Base-by-base conservation (phyloP, 768 basidiomycete genomes). In the Pleurotus tuber-regium region DNA sequence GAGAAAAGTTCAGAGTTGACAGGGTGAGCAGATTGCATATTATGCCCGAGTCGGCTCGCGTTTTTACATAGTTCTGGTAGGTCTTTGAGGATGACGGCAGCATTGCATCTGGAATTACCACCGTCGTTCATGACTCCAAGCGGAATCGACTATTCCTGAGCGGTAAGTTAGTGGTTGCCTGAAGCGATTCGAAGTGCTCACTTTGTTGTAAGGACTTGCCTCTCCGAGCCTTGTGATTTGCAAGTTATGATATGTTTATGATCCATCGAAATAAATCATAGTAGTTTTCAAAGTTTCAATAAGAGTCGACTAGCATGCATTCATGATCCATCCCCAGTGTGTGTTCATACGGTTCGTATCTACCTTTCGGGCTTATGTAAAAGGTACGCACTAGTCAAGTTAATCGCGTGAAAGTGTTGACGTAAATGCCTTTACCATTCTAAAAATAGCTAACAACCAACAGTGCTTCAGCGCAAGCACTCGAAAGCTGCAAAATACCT, bases 21-120 rank as follows among this genome's bases (percentile, higher is more conserved):
- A 84, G 79, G 74, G 84, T 82, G 61, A 9, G 61, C 35, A 18
- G 9, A 19, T n/a, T n/a, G n/a, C n/a, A n/a, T n/a, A n/a, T n/a
- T n/a, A n/a, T n/a, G n/a, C n/a, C n/a, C n/a, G n/a, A n/a, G n/a
- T n/a, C n/a, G n/a, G n/a, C n/a, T n/a, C n/a, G n/a, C 5, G 28
- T 36, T 40, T 10, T 58, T 33, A 44, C 40, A 36, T 59, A 49
- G 36, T 55, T 14, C 21, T 53, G 28, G 38, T 55, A 87, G 84
- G 71, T 79, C 8, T 87, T 89, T 52, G 83, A 87, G 62, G 85
- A 89, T 62, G 71, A 82, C 52, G 87, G 88, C 7, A 66, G 61
- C 2, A 43, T 84, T 21, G 77, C 79, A 9, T 78, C 79, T 12
- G 82, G 76, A 5, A 68, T 73, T 29, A 90, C 87, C 1, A 69